Evolutionary conservation across 306 rosid species (phyloP), one percentile per base, ranked within the genome.

Genomic region (Amphicarpaea edgeworthii): DNA sequence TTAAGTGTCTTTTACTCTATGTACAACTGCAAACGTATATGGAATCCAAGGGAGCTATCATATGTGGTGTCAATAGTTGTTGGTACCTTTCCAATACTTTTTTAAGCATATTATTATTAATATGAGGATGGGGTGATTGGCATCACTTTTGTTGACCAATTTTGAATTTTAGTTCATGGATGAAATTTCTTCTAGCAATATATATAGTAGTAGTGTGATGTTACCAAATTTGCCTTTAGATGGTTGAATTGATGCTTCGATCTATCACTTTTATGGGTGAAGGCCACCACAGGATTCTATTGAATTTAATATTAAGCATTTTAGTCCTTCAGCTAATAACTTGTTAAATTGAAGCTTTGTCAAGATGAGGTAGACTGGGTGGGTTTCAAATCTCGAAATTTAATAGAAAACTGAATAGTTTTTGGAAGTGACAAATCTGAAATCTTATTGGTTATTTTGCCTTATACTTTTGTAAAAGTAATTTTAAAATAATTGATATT

Each of bases 1-100:
- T 81, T 43, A 45, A 66, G 40, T 72, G 42, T 80, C 80, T 45
- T 81, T 81, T 60, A 53, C 30, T 57, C 24, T 60, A 5, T 81
- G 54, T 69, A 67, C 84, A 67, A 66, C 47, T 34, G 2, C 72
- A 58, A 74, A 72, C 23, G 21, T 79, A 79, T 77, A 72, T 82
- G 87, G 96, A 84, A 88, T 85, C 91, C 92, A 80, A 87, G 12
- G 86, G 76, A 75, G 28, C 61, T 77, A 71, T 75, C 72, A 45
- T 71, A 42, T 43, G 62, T 64, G 42, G 72, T 70, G 82, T 81
- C 84, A 80, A 75, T 77, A 68, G 60, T 23, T 17, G 78, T 60
- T 82, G 50, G 37, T 66, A 82, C 64, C 68, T 70, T 82, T 82
- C n/a, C 34, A 21, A 62, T 76, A 16, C 81, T 76, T 76, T 76